Conservation (phyloP, 257 asterid genomes). For the Jasminum sambac region DNA sequence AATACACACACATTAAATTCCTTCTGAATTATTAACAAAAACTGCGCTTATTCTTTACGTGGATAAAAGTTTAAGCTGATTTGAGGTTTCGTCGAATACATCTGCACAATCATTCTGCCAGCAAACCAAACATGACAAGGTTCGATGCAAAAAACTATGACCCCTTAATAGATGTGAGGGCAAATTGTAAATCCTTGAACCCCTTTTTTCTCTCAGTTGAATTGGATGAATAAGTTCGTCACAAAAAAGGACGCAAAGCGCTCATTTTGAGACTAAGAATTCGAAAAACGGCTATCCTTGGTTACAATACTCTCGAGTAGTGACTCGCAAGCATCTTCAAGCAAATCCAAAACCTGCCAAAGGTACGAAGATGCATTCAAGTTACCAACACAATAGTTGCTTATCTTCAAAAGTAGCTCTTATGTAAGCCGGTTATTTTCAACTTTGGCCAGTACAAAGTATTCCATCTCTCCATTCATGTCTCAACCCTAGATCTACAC, state of each 20-base stretch:
- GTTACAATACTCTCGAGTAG: constrained; percentile 54
- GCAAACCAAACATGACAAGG: background rate
- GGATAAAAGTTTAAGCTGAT: background rate
- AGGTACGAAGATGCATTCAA: background rate
- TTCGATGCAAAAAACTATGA: background rate
- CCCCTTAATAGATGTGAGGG: background rate
- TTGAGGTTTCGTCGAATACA: background rate
- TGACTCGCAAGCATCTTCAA: constrained; percentile 85
- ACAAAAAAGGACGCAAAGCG: background rate
- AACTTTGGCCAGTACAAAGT: background rate
- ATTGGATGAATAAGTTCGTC: background rate
- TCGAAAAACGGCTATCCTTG: constrained; percentile 25
- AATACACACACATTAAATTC: background rate
- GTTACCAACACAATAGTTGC: background rate
- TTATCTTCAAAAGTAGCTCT: background rate
- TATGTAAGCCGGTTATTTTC: background rate
- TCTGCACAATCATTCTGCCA: background rate
- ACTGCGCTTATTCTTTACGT: background rate
- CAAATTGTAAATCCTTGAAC: background rate
- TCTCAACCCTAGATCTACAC: background rate
- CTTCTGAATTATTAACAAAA: background rate
- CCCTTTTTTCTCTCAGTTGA: background rate
- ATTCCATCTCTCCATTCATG: background rate
- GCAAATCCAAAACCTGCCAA: constrained; percentile 80
- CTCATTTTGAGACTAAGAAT: constrained; percentile 17